Evolutionary conservation across 768 basidiomycete species (phyloP).

Genomic region (Pholiota molesta): DNA sequence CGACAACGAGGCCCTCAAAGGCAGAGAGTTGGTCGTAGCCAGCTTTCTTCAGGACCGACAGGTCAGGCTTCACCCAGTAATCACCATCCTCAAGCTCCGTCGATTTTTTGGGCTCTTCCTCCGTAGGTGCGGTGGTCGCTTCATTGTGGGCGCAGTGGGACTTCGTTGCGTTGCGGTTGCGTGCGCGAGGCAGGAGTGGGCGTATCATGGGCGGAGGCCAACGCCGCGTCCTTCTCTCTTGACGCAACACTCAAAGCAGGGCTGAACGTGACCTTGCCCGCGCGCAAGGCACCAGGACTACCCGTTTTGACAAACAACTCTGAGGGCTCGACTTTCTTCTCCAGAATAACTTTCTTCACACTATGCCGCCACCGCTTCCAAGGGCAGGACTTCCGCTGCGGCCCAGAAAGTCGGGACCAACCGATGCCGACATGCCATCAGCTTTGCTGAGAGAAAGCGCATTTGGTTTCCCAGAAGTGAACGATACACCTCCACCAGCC

Average conservation of each 20-base stretch:
- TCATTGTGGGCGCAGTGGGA: constrained; percentile 43
- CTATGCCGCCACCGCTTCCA: constrained; percentile 76
- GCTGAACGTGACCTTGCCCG: constrained; percentile 70
- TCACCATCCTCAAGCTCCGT: constrained; percentile 77
- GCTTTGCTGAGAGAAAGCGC: constrained; percentile 55
- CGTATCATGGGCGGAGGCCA: constrained; percentile 36
- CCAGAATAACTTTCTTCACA: constrained; percentile 91
- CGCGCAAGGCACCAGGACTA: constrained; percentile 43
- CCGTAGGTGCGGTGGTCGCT: constrained; percentile 31
- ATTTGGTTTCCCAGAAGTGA: constrained; percentile 58
- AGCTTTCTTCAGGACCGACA: constrained; percentile 69
- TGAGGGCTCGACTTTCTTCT: constrained; percentile 78
- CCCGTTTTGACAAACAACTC: constrained; percentile 65
- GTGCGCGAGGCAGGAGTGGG: constrained; percentile 39
- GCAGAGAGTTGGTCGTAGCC: constrained; percentile 75
- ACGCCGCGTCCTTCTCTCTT: constrained; percentile 69
- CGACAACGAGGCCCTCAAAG: constrained; percentile 80
- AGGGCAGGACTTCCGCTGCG: constrained; percentile 64
- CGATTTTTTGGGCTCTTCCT: constrained; percentile 28
- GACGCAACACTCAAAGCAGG: constrained; percentile 75
- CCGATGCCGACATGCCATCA: constrained; percentile 45
- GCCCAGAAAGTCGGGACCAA: constrained; percentile 63
- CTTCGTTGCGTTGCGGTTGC: constrained; percentile 43
- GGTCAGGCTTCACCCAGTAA: constrained; percentile 86
- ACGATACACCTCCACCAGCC: constrained; percentile 41